Evolutionary conservation across 805 yeast species (phyloP).

Genomic region (Pichia manshurica): DNA sequence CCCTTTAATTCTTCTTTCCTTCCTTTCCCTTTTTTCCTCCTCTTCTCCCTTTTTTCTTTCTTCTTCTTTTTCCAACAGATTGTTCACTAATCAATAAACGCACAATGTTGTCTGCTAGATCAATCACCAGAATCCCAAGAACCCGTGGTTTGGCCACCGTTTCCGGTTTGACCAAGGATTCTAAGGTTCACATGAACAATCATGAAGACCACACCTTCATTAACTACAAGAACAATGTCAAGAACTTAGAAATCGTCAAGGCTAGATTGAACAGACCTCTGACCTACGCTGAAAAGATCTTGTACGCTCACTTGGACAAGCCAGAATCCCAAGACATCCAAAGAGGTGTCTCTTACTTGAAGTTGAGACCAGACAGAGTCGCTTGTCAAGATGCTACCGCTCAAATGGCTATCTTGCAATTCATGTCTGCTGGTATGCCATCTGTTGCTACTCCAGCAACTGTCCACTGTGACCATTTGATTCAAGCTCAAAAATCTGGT

Average conservation of each 20-base stretch:
- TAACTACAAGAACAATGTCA: slow-evolving; percentile 85
- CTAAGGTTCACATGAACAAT: slow-evolving; percentile 46
- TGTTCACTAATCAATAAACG: background rate
- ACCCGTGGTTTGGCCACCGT: slow-evolving; percentile 51
- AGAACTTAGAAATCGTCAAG: slow-evolving; percentile 79
- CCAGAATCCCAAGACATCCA: slow-evolving; percentile 70
- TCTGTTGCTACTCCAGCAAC: slow-evolving; percentile 89
- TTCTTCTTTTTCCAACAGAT: slow-evolving; percentile 1
- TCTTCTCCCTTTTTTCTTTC: background rate
- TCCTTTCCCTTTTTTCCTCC: background rate
- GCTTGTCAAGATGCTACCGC: slow-evolving; percentile 99
- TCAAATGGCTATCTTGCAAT: slow-evolving; percentile 97
- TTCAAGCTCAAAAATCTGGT: slow-evolving; percentile 95
- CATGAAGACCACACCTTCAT: slow-evolving; percentile 80
- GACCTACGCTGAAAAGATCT: slow-evolving; percentile 89
- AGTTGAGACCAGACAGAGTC: slow-evolving; percentile 93
- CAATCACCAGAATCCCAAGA: slow-evolving; percentile 25
- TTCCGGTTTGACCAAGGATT: slow-evolving; percentile 44
- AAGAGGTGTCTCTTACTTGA: slow-evolving; percentile 88
- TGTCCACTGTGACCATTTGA: slow-evolving; percentile 96
- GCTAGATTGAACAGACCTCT: slow-evolving; percentile 68
- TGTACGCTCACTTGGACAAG: slow-evolving; percentile 85
- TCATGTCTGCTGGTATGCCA: slow-evolving; percentile 93
- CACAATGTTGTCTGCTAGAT: slow-evolving; percentile 29
- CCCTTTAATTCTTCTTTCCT: background rate